These are phyloP conservation scores for Thuja plicata DNA, from an alignment of 83 land plant genomes.

Conservation along the genomic window DNA sequence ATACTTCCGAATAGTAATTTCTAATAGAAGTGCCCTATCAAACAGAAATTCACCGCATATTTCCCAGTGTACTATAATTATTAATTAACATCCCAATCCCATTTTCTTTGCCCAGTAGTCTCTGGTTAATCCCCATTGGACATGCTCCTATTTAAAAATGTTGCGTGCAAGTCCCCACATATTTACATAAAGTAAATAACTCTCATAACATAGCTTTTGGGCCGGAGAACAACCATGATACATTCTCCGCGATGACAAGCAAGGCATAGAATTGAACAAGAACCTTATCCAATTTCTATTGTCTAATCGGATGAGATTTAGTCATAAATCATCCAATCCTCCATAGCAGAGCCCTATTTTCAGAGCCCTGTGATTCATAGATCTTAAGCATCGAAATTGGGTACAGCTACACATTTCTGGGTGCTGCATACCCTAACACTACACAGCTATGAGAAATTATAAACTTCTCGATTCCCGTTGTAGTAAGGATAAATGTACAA, in stretches of 20 bases:
- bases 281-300: too few relatives aligned
- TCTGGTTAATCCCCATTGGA: not conserved
- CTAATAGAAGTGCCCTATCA: too few relatives aligned
- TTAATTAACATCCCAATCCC: not conserved
- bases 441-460: not conserved
- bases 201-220: not conserved
- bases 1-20: too few relatives aligned
- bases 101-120: not conserved
- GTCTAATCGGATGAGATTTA: not conserved
- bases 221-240: not conserved
- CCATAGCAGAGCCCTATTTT: not conserved
- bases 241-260: not conserved
- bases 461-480: not conserved
- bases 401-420: not conserved
- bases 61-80: not conserved
- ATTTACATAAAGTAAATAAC: not conserved
- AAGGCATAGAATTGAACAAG: too few relatives aligned
- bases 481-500: not conserved
- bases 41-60: not conserved
- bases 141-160: not conserved
- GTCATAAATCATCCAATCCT: too few relatives aligned
- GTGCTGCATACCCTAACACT: not conserved
- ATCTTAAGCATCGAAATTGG: not conserved
- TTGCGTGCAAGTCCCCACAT: not conserved
- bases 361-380: not conserved